Conservation (phyloP, 2,329 filamentous ascomycete genomes). For the Corniculantispora saksenae region DNA sequence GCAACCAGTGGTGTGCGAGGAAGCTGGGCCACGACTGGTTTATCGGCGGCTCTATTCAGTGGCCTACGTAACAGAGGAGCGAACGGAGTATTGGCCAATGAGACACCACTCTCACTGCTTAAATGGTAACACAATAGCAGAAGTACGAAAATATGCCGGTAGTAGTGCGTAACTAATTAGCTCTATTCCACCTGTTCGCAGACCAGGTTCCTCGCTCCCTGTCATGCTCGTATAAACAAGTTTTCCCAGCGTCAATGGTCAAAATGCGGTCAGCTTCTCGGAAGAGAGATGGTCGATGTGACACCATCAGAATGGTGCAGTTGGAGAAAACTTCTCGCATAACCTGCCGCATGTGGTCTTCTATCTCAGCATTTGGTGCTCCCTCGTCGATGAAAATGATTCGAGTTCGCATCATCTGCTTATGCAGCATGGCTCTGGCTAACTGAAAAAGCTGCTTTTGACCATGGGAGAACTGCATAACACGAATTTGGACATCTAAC, state of each 20-base stretch:
- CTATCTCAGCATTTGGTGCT: constrained; percentile 39
- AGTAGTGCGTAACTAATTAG: neutral
- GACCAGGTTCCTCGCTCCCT: neutral
- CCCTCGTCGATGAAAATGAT: neutral
- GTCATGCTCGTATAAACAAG: neutral
- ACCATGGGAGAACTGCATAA: constrained; percentile 43
- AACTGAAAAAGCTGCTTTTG: constrained; percentile 52
- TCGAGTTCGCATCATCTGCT: constrained; percentile 31
- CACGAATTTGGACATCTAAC: constrained; percentile 27
- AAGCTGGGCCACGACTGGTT: too few relatives aligned
- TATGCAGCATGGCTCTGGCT: constrained; percentile 46
- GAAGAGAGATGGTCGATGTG: neutral
- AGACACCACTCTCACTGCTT: too few relatives aligned
- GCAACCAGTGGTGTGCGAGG: too few relatives aligned
- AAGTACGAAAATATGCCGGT: neutral
- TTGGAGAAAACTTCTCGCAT: constrained; percentile 25
- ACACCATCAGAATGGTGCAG: constrained; percentile 21
- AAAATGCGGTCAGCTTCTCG: neutral
- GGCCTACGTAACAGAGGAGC: too few relatives aligned
- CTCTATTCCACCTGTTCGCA: neutral
- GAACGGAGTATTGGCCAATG: too few relatives aligned
- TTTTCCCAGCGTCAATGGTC: neutral
- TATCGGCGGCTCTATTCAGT: too few relatives aligned
- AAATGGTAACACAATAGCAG: too few relatives aligned
- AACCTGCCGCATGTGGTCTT: constrained; percentile 21